Evolutionary conservation across 169 alveolate genomes (phyloP), one percentile per base, ranked within the genome.

Genomic region (Cystoisospora suis): DNA sequence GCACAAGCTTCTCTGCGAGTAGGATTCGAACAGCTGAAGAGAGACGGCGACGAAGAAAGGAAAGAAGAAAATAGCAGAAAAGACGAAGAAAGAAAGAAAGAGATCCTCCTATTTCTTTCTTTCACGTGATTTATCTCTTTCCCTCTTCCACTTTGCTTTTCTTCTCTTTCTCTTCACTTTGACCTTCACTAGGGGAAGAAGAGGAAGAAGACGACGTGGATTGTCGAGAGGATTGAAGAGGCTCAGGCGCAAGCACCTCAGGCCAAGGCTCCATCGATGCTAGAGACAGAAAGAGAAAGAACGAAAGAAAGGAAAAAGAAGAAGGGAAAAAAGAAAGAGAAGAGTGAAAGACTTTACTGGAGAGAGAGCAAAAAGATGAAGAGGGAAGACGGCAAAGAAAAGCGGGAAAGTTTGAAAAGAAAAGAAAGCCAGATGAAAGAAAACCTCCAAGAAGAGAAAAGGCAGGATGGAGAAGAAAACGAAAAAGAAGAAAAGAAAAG

Each of bases 231-330:
- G n/a, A n/a, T n/a, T n/a, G n/a, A n/a, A n/a, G 46, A 2, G 83
- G 83, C 83, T 72, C 38, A 4, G 83, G 83, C 29, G 47, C 56
- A 38, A 72, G 53, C 3, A 72, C 83, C 83, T 72, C 83, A 20
- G 83, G 83, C 83, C 83, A 72, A 1, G 83, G 83, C 56, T 72
- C 83, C 83, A 72, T 72, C 42, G 15, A 23, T 1, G 83, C 83
- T 72, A 56, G 40, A 36, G 29, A 36, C 6, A 27, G 47, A 38
- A 15, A 56, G 20, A 7, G 53, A 34, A 36, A 40, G 34, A 72
- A 5, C 5, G 17, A 72, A 17, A 34, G 34, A 72, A 46, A 72
- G 56, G n/a, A 38, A 3, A 1, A 0, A 38, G 29, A 34, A 12
- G 15, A 6, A 65, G 9, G 77, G 29, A 65, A 15, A 15, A 38